These are phyloP conservation scores for Amauroascus niger DNA, from an alignment of 2,329 filamentous ascomycete genomes.

Conservation along the genomic window DNA sequence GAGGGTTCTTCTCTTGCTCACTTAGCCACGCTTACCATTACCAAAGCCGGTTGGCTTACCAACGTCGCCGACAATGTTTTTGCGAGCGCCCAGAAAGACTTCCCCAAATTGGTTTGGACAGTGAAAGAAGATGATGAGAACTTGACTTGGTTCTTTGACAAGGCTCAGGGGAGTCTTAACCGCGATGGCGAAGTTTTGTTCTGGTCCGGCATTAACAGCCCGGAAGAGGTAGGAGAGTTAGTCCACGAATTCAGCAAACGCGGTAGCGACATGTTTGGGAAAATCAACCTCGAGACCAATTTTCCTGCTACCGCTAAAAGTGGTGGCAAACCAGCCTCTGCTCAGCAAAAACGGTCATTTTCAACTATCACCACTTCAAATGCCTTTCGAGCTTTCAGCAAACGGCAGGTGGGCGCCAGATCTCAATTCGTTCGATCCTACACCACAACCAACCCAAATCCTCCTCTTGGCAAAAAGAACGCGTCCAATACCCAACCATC, in stretches of 20 bases:
- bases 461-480: conserved; percentile 80
- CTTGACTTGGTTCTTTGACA: conserved; percentile 95
- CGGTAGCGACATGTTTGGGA: conserved; percentile 76
- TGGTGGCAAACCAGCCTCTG: conserved; percentile 41
- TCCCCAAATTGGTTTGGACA: conserved; percentile 88
- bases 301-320: conserved; percentile 59
- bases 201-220: conserved; percentile 83
- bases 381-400: conserved; percentile 27
- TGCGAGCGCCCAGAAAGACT: conserved; percentile 84
- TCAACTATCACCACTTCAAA: conserved; percentile 45
- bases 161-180: conserved; percentile 84
- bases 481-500: conserved; percentile 69
- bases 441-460: conserved; percentile 56
- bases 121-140: conserved; percentile 95
- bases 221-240: conserved; percentile 69
- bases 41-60: conserved; percentile 86
- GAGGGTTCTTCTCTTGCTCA: conserved; percentile 62
- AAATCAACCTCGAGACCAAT: conserved; percentile 79
- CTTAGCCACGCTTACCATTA: conserved; percentile 82
- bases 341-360: conserved; percentile 57
- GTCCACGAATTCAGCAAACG: conserved; percentile 70
- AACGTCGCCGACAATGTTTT: conserved; percentile 96
- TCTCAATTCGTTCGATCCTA: conserved; percentile 32
- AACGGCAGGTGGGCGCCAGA: conserved; percentile 24
- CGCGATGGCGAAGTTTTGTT: conserved; percentile 83